Evolutionary conservation across 176 grass and related monocot species (phyloP), one percentile per base, ranked within the genome.

Genomic region (Aegilops tauschii): DNA sequence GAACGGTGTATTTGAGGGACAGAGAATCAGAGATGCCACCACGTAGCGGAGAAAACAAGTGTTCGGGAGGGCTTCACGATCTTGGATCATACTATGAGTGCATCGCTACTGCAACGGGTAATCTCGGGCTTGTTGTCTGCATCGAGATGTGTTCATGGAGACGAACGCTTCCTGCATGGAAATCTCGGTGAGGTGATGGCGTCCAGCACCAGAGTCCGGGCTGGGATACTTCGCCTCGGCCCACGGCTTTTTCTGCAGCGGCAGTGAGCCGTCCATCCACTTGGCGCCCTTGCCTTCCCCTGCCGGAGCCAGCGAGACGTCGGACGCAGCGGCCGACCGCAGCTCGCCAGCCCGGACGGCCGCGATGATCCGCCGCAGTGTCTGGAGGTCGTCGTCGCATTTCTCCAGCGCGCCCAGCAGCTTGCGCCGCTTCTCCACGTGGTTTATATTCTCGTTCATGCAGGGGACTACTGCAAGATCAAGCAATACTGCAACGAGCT

Each of bases 341-440:
- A 94, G 79, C 88, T 99, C 97, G 32, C 89, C 76, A 20, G 88
- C 58, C 83, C 89, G 90, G 23, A 99, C 97, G 75, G 92, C 90
- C 29, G 91, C 94, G 71, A 99, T 96, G 85, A 99, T 94, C 87
- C 86, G 89, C 62, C 92, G 86, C 42, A 99, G 88, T 71, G 90
- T 81, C 87, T 93, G 88, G 63, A 99, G 91, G 83, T 99, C 97
- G 59, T 99, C 97, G 84, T 99, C 97, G 71, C 97, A 99, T 87
- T 96, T 96, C 92, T 99, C 94, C 67, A 99, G 89, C 20, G 97
- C 97, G 56, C 90, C 92, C n/a, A 96, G 92, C 14, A 99, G 89
- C 86, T 92, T 92, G 84, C 88, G 87, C 66, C 97, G 81, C 79
- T 94, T 94, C 84, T 99, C 94, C 36, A 25, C 23, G 23, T 25